Conservation (phyloP, 2,329 filamentous ascomycete genomes). For the Epichloe amarillans region DNA sequence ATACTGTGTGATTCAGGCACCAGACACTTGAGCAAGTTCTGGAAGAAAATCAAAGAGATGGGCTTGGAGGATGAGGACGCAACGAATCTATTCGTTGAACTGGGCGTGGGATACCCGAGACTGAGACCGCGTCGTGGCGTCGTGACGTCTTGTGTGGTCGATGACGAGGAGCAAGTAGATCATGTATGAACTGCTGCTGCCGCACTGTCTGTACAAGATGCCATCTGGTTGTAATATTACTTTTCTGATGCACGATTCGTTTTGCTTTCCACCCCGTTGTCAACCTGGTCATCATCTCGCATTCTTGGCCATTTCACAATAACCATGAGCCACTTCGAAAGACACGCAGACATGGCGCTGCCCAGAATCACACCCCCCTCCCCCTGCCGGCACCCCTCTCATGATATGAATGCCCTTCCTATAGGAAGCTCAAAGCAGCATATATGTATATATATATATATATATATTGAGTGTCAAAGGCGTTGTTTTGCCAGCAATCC, state of each 20-base stretch:
- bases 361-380: no score
- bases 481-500: neutral
- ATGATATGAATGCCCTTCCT: no score
- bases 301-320: neutral
- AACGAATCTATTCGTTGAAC: conserved; percentile 34
- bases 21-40: conserved; percentile 74
- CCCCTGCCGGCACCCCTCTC: no score
- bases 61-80: conserved; percentile 47
- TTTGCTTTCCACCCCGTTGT: neutral
- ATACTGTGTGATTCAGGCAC: conserved; percentile 77
- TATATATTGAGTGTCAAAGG: no score
- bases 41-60: conserved; percentile 57
- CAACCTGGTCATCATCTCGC: neutral
- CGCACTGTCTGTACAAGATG: neutral
- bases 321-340: neutral
- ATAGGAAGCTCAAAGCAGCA: neutral
- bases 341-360: no score
- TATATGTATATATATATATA: no score
- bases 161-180: neutral
- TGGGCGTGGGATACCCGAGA: conserved; percentile 29
- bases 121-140: neutral
- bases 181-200: neutral
- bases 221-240: neutral
- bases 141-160: neutral
- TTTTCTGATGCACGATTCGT: neutral